Conservation (phyloP, 805 yeast genomes). For the Metschnikowia corniflorae region DNA sequence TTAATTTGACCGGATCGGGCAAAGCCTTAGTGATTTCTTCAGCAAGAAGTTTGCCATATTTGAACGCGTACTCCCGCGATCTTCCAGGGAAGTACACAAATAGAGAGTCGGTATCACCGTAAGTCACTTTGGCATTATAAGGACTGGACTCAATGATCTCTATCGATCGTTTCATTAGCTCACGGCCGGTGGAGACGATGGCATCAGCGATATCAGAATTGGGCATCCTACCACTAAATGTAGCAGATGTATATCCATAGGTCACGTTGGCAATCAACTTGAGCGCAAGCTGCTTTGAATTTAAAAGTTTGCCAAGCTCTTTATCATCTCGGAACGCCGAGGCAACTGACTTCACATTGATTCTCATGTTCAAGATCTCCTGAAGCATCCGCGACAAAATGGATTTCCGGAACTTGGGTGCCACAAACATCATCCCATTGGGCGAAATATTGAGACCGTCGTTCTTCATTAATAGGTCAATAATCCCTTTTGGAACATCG, state of each 20-base stretch:
- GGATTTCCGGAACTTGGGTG: conserved; percentile 63
- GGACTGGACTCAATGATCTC: conserved; percentile 57
- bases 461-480: conserved; percentile 50
- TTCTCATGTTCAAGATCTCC: conserved; percentile 76
- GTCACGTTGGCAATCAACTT: conserved; percentile 93
- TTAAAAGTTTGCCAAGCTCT: conserved; percentile 52
- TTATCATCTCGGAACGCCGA: conserved; percentile 41
- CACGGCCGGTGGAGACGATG: conserved; percentile 88
- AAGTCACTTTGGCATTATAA: conserved; percentile 91
- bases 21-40: conserved; percentile 55
- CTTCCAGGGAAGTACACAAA: conserved; percentile 89
- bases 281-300: conserved; percentile 80
- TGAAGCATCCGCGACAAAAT: conserved; percentile 77
- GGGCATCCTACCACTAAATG: conserved; percentile 97
- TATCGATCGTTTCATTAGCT: conserved; percentile 70
- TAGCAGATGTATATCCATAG: conserved; percentile 92
- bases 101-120: conserved; percentile 94
- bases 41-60: conserved; percentile 70
- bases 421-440: conserved; percentile 79
- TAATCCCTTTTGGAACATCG: conserved; percentile 50
- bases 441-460: conserved; percentile 65
- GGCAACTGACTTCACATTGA: conserved; percentile 77
- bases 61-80: conserved; percentile 71
- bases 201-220: conserved; percentile 93
- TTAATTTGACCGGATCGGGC: conserved; percentile 78